Percentiles rank a stretch among this genome's conserved stretches.
phyloP scores from a whole-genome alignment of 129 eudicot genomes.

The Helichrysum umbraculigerum region DNA sequence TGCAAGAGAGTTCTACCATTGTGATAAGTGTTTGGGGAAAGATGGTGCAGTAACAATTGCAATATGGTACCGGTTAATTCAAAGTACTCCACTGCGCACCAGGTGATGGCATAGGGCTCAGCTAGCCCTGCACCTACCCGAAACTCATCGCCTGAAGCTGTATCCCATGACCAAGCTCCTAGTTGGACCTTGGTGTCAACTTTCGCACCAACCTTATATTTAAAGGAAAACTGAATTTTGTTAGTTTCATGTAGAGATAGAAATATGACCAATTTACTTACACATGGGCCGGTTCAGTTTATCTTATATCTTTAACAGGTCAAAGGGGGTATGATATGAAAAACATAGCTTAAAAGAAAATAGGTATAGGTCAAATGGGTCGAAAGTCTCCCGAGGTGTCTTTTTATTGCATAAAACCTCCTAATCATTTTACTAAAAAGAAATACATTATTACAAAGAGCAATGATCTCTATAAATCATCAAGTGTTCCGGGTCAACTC shows the following conservation, averaged over 20 bases:
- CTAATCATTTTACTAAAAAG: not conserved
- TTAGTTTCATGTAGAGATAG: not conserved
- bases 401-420: not conserved
- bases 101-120: slow-evolving; percentile 11
- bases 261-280: not conserved
- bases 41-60: slow-evolving; percentile 5
- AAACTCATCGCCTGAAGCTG: not conserved
- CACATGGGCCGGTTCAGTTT: not conserved
- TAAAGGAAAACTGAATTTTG: not conserved
- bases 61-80: slow-evolving; percentile 12
- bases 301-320: not conserved
- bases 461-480: no score
- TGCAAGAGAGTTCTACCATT: slow-evolving; percentile 17
- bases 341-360: not conserved
- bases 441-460: not conserved
- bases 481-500: not conserved
- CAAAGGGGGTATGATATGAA: not conserved
- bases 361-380: not conserved
- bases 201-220: not conserved
- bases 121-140: slow-evolving; percentile 17
- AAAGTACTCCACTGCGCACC: slow-evolving; percentile 13
- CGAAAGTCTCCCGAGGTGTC: not conserved
- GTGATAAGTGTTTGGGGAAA: not conserved
- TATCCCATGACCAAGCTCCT: slow-evolving; percentile 21
- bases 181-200: slow-evolving; percentile 8